Evolutionary conservation across 2,329 filamentous ascomycete species (phyloP).

Genomic region (Botrytis pseudocinerea): DNA sequence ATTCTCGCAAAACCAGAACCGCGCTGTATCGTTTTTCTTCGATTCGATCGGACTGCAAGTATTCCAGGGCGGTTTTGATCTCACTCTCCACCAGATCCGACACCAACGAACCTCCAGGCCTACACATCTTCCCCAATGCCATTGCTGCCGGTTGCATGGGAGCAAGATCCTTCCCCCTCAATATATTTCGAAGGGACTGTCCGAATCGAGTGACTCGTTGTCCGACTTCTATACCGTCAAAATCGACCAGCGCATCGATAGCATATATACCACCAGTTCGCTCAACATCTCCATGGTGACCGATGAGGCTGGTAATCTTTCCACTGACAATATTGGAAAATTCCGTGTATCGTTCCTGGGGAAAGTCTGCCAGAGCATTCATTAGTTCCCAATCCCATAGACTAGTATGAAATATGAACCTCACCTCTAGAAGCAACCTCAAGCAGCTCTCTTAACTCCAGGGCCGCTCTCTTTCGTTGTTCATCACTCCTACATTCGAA

Average conservation of each 20-base stretch:
- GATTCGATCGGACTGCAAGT: conserved; percentile 91
- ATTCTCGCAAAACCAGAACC: conserved; percentile 84
- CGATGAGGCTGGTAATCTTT: conserved; percentile 71
- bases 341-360: conserved; percentile 73
- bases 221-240: conserved; percentile 90
- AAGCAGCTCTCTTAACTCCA: conserved; percentile 41
- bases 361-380: conserved; percentile 60
- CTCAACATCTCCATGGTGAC: conserved; percentile 84
- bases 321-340: conserved; percentile 68
- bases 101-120: conserved; percentile 89
- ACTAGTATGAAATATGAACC: not conserved
- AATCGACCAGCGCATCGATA: conserved; percentile 90
- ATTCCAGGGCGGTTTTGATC: conserved; percentile 93
- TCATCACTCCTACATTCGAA: conserved; percentile 38
- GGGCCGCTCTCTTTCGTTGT: conserved; percentile 39
- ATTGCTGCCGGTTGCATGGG: conserved; percentile 89
- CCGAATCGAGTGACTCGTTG: conserved; percentile 94
- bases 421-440: conserved; percentile 41
- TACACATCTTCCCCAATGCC: conserved; percentile 85
- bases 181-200: conserved; percentile 81
- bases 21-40: conserved; percentile 93
- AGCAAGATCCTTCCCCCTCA: conserved; percentile 86
- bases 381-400: not conserved
- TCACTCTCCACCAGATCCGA: conserved; percentile 96
- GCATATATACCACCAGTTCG: conserved; percentile 90